Conservation (phyloP, 495 filamentous ascomycete species). For the Aspergillus ostianus region DNA sequence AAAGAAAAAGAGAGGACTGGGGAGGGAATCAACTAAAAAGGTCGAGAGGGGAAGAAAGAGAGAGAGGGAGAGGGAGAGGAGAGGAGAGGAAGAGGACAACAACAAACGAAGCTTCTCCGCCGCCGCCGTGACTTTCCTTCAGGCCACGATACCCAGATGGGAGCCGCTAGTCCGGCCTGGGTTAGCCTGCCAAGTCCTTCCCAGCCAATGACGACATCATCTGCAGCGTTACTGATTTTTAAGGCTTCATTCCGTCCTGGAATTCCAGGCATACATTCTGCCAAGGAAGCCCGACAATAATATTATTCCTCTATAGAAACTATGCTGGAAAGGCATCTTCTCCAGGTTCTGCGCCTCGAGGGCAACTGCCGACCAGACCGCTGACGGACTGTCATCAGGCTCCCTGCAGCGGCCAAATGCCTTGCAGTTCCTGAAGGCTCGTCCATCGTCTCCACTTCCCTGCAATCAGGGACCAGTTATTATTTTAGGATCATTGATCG, state of each 20-base stretch:
- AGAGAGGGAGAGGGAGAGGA: conserved; percentile 8
- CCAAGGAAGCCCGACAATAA: too few relatives aligned
- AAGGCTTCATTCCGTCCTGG: background rate
- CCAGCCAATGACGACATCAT: conserved; percentile 3
- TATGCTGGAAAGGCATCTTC: too few relatives aligned
- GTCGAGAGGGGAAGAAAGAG: conserved; percentile 1
- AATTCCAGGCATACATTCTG: background rate
- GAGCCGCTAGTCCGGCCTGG: conserved; percentile 31
- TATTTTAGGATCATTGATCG: background rate
- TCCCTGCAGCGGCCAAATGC: too few relatives aligned
- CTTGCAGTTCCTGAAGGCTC: background rate
- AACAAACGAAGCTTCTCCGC: conserved; percentile 3
- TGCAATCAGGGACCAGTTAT: background rate
- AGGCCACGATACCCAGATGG: conserved; percentile 46
- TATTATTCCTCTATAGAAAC: too few relatives aligned
- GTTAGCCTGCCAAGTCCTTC: conserved; percentile 6
- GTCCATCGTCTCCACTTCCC: background rate
- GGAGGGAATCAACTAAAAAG: background rate
- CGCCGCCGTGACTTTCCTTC: conserved; percentile 27
- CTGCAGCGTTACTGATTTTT: background rate
- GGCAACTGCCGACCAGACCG: too few relatives aligned
- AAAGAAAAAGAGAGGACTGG: conserved; percentile 1
- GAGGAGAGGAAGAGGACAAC: conserved; percentile 9
- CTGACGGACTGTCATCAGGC: too few relatives aligned
- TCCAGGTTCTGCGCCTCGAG: too few relatives aligned